These are phyloP conservation scores for Syzygium jambos DNA, from an alignment of 345 rosid genomes.

Conservation along the genomic window DNA sequence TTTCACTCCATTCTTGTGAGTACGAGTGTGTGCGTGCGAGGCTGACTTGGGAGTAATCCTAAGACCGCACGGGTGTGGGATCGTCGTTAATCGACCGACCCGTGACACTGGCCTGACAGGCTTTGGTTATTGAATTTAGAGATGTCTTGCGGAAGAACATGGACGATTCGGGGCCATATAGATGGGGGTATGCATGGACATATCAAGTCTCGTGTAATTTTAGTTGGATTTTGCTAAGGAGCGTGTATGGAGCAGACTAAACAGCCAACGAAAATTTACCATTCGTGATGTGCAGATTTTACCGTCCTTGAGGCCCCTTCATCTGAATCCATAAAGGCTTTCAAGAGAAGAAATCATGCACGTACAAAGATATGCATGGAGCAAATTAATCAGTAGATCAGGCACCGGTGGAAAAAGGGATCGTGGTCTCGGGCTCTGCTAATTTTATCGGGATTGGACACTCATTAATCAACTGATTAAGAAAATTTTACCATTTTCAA, in stretches of 20 bases:
- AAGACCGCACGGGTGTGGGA: too few species aligned
- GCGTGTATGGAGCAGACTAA: not conserved
- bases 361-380: not conserved
- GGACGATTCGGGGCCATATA: not conserved
- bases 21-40: too few species aligned
- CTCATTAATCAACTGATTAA: not conserved
- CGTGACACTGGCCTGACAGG: not conserved
- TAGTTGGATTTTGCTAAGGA: not conserved
- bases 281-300: not conserved
- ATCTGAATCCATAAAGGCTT: not conserved
- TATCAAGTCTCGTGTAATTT: not conserved
- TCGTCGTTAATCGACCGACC: too few species aligned
- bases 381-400: not conserved
- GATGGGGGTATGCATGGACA: not conserved
- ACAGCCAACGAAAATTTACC: not conserved
- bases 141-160: not conserved
- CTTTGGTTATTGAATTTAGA: not conserved
- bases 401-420: not conserved
- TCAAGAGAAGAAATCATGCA: not conserved
- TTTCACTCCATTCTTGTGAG: too few species aligned
- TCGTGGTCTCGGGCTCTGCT: rapidly evolving
- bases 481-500: not conserved
- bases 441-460: not conserved
- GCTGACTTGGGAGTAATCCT: too few species aligned
- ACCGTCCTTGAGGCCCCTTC: not conserved